A percentile compares a stretch with the other conserved stretches of the same genome.
phyloP scores from a whole-genome alignment of 2,329 filamentous ascomycete species.

The Cladophialophora exuberans region DNA sequence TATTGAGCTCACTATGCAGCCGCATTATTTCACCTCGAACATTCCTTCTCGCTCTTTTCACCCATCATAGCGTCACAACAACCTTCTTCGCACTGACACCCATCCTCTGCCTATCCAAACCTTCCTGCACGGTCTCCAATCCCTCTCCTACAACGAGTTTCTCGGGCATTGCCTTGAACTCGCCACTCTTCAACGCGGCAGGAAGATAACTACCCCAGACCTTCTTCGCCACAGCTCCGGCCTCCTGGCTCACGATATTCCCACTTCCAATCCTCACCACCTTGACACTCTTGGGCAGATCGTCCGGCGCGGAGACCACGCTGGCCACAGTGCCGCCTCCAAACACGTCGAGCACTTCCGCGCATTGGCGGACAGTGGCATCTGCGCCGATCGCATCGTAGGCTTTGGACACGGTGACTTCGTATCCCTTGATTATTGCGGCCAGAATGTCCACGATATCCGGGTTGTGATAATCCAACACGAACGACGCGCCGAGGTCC shows the following conservation, averaged over 20 bases:
- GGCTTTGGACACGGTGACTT: conserved; percentile 6
- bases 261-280: conserved; percentile 47
- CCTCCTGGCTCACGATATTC: conserved; percentile 39
- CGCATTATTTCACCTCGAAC: too few species aligned
- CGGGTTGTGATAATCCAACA: conserved; percentile 48
- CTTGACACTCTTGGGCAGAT: conserved; percentile 14
- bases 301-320: conserved; percentile 11
- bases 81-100: conserved; percentile 47
- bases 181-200: background rate
- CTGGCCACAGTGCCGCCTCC: conserved; percentile 6
- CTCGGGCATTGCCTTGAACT: background rate
- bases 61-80: conserved; percentile 34
- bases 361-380: conserved; percentile 14
- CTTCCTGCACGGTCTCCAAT: conserved; percentile 41
- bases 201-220: conserved; percentile 16
- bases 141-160: conserved; percentile 2
- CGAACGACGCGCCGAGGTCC: conserved; percentile 46
- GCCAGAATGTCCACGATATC: conserved; percentile 19
- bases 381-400: conserved; percentile 21
- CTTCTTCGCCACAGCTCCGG: conserved; percentile 65
- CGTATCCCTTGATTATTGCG: conserved; percentile 14
- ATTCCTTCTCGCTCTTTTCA: too few species aligned
- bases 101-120: conserved; percentile 40
- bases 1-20: too few species aligned
- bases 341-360: conserved; percentile 12